A percentile compares a stretch with the other conserved stretches of the same genome.
These are phyloP conservation scores for Gomphus bonarii DNA, from an alignment of 1,284 basidiomycete genomes.

Conservation along the genomic window DNA sequence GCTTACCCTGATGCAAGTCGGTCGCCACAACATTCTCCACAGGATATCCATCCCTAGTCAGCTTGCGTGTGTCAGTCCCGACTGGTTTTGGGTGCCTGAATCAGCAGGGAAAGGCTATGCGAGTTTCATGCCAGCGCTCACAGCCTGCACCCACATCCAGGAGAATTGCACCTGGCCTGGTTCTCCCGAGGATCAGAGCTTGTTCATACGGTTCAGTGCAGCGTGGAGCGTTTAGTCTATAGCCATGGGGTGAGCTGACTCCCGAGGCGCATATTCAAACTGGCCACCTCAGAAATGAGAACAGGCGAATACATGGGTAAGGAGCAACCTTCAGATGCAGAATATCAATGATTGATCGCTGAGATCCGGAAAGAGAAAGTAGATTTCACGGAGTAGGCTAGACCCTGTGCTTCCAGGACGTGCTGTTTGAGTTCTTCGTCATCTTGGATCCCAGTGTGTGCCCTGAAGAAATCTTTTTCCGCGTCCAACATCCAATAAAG, in stretches of 20 bases:
- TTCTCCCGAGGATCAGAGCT: conserved; percentile 11
- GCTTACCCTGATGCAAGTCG: conserved; percentile 13
- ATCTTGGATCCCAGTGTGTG: conserved; percentile 3
- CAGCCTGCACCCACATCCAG: conserved; percentile 13
- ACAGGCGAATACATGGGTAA: conserved; percentile 11
- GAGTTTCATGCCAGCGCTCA: background rate
- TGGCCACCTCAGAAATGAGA: conserved; percentile 1
- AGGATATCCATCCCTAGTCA: conserved; percentile 11
- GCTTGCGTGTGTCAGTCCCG: conserved; percentile 11
- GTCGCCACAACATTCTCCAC: conserved; percentile 15
- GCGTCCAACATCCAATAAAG: background rate
- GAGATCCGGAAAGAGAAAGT: background rate
- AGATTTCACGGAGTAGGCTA: conserved; percentile 1
- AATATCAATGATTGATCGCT: background rate
- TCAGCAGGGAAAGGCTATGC: background rate
- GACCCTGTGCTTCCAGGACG: background rate
- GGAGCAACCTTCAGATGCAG: background rate
- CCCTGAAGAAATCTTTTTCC: conserved; percentile 7
- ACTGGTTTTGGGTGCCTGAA: conserved; percentile 1
- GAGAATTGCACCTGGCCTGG: conserved; percentile 8
- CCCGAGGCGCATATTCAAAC: background rate
- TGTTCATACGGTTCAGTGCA: conserved; percentile 6
- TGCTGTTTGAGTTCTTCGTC: conserved; percentile 7
- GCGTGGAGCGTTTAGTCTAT: background rate
- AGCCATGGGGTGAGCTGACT: background rate